These are phyloP conservation scores for Vaccinium darrowii DNA, from an alignment of 148 eudicot species.

Conservation along the genomic window DNA sequence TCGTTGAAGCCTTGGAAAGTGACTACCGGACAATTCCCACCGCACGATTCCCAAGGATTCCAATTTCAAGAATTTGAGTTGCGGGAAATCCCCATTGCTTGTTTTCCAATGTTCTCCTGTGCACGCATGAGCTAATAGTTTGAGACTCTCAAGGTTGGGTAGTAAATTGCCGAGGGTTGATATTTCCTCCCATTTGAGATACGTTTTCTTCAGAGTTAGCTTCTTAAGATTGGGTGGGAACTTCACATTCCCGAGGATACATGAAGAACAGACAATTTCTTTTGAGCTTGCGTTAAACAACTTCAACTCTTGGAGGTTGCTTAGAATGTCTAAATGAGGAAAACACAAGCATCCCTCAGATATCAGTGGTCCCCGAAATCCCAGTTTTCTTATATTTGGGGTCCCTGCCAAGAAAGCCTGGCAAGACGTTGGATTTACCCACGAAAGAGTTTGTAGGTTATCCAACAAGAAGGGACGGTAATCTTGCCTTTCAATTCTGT, in stretches of 20 bases:
- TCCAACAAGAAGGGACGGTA: background rate
- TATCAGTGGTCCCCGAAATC: background rate
- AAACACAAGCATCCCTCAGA: background rate
- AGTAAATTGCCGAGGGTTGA: constrained; percentile 13
- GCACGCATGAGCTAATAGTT: background rate
- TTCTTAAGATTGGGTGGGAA: constrained; percentile 19
- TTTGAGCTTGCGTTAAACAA: background rate
- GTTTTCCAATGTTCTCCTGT: background rate
- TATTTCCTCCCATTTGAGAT: constrained; percentile 22
- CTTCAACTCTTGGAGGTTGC: constrained; percentile 19
- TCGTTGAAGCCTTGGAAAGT: constrained; percentile 7
- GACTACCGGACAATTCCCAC: background rate
- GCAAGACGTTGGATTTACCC: background rate
- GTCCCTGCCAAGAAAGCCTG: background rate
- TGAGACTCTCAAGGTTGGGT: constrained; percentile 14
- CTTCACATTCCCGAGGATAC: background rate
- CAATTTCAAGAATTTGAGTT: constrained; percentile 14
- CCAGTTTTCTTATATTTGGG: constrained; percentile 18
- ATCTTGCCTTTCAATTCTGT: background rate
- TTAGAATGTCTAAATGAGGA: constrained; percentile 13
- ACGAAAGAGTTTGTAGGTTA: constrained; percentile 15
- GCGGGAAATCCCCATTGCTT: background rate
- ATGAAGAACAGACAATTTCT: too few species aligned
- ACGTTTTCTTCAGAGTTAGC: constrained; percentile 8
- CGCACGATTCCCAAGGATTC: background rate